Base-by-base conservation (phyloP, 2,329 filamentous ascomycete genomes). In the Paraphaeosphaeria minitans region DNA sequence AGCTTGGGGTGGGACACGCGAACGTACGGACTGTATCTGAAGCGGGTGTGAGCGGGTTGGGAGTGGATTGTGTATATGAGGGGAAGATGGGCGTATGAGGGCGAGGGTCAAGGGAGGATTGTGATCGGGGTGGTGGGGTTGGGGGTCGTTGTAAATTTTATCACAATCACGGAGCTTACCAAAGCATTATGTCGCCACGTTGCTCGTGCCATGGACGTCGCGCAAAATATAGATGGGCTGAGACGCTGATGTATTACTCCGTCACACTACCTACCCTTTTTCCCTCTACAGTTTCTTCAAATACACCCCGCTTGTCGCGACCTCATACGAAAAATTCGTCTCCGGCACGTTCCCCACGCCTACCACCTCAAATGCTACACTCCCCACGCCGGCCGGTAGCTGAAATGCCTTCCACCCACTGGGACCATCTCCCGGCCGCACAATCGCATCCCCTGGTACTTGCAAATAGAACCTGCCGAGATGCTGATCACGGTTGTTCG, bases 401-500 rank as follows among this genome's bases (percentile, higher is more conserved):
- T 51, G 48, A 19, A 41, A 51, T 12, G 48, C 22, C 48, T 41
- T 12, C 48, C 48, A 51, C 14, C 3, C 21, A 8, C n/a, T 27
- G 1, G 48, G 48, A 3, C 48, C 48, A 3, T 51, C 48, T 24
- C 29, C 31, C 12, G 33, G 12, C 13, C 27, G 39, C 22, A 27
- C 21, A 16, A 21, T 51, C 21, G 31, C 48, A 41, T 51, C 48
- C 22, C 48, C 48, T 9, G 8, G 9, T 1, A 12, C 6, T 16
- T 22, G 33, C 33, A 51, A 19, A 41, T 39, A 41, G 13, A 51
- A 51, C 14, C 48, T 37, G 1, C 13, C 48, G 6, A 51, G 48
- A n/a, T 51, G 48, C 9, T 51, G 21, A n/a, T 51, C 48, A 4
- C 48, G 33, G 21, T 51, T 51, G 33, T 41, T 51, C 21, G 48